Conservation (phyloP, 2,329 filamentous ascomycete genomes). For the Cladosporium sp. region DNA sequence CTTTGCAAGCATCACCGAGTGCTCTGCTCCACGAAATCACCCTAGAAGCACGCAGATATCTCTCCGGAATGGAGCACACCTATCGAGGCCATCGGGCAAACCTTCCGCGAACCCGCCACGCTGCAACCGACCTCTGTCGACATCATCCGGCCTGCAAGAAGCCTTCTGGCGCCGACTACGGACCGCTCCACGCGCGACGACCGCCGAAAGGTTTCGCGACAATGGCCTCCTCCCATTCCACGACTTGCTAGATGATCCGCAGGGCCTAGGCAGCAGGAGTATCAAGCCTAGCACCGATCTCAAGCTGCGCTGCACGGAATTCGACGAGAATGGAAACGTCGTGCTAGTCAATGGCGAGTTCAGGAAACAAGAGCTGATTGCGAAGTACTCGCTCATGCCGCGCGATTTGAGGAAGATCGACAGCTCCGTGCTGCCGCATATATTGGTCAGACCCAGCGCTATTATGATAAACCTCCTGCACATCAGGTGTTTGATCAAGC, state of each 20-base stretch:
- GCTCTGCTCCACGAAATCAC: background rate
- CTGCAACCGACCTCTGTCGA: constrained; percentile 18
- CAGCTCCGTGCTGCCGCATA: constrained; percentile 90
- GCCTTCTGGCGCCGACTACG: constrained; percentile 14
- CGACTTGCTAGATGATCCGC: constrained; percentile 55
- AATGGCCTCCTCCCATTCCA: constrained; percentile 53
- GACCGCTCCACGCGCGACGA: constrained; percentile 20
- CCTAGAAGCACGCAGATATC: background rate
- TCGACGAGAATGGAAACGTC: constrained; percentile 86
- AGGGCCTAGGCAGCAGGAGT: constrained; percentile 58
- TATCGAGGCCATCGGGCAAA: background rate
- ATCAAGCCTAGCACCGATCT: constrained; percentile 80
- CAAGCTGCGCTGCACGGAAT: constrained; percentile 86
- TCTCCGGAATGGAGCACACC: background rate
- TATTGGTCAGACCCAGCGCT: constrained; percentile 84
- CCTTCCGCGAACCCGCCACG: background rate
- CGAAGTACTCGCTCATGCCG: constrained; percentile 88
- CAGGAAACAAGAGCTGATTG: constrained; percentile 94
- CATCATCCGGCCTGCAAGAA: constrained; percentile 17
- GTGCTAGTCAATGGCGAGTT: constrained; percentile 93
- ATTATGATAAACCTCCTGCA: constrained; percentile 97
- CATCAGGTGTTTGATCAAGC: constrained; percentile 89
- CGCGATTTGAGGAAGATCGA: constrained; percentile 97
- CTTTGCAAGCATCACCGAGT: background rate
- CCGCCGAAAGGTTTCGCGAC: constrained; percentile 35